Conservation (phyloP, 2,329 filamentous ascomycete species). For the Ophioceras dolichostomum region DNA sequence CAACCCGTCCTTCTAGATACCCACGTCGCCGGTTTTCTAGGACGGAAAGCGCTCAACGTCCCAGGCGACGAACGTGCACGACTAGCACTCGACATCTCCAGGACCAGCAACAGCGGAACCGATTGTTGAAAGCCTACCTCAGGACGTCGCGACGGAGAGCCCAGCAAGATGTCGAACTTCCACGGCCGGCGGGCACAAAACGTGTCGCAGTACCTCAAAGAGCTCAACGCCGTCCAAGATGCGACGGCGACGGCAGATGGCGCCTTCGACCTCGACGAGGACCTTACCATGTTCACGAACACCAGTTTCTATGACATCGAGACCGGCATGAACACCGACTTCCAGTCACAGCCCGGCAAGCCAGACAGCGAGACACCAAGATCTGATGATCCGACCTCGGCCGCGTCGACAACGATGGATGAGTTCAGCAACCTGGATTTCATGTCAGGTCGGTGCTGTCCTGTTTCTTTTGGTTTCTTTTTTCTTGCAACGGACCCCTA, state of each 20-base stretch:
- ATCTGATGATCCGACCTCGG: conserved; percentile 23
- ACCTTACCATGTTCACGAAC: conserved; percentile 71
- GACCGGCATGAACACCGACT: conserved; percentile 45
- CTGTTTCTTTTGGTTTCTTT: conserved; percentile 4
- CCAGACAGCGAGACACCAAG: conserved; percentile 17
- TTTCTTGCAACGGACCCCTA: too few species aligned
- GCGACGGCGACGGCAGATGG: conserved; percentile 40
- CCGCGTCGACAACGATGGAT: conserved; percentile 23
- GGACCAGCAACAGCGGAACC: too few species aligned
- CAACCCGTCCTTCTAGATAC: background rate
- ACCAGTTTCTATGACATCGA: conserved; percentile 75
- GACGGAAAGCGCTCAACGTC: background rate
- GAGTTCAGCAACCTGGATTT: conserved; percentile 38
- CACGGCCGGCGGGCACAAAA: conserved; percentile 70
- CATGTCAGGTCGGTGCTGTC: conserved; percentile 30
- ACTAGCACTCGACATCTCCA: too few species aligned
- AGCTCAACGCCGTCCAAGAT: conserved; percentile 52
- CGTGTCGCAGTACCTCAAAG: conserved; percentile 79
- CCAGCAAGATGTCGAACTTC: conserved; percentile 28
- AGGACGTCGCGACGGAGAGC: background rate
- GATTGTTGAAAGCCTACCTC: background rate
- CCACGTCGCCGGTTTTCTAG: background rate
- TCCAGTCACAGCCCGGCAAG: conserved; percentile 41
- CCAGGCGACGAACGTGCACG: background rate
- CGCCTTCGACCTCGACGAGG: conserved; percentile 49